Base-by-base conservation (phyloP, 1,139 yeast genomes). In the Yamadazyma songkhlaensis region DNA sequence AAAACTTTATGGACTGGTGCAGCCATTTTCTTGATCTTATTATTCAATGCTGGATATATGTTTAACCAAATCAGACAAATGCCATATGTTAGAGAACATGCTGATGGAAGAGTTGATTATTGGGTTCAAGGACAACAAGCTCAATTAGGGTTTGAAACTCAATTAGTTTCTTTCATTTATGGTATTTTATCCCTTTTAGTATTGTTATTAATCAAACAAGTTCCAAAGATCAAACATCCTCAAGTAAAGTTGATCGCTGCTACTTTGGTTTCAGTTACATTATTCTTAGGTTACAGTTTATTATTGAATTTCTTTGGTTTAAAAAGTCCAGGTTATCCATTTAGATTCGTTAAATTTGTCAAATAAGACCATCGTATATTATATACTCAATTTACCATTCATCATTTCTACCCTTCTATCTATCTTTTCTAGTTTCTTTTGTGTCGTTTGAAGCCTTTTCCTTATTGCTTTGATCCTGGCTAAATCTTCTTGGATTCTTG, bases 21-120 rank as follows among this genome's bases (percentile, higher is more conserved):
- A 11, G 71, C 86, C 3, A 65, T 86, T 15, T 66, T 84, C 31
- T 53, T 77, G 10, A 74, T 87, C 21, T 68, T 90, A 45, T 64
- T 89, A 51, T 86, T 90, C 67, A 81, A 79, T 37, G 73, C 94
- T 9, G 98, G 98, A 11, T 86, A 89, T 62, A 92, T 92, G 98
- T 92, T 80, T 74, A 89, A 88, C 59, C 78, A 79, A 50, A 92
- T 92, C 46, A 79, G 97, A 57, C 76, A 76, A 31, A 74, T 82
- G 7, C 95, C 88, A 13, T 84, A 81, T 53, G 70, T 84, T 26
- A 81, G 79, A 42, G 74, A 74, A 33, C 73, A 70, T 37, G 69
- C 67, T 7, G 64, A 74, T 35, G 92, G 90, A 22, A 61, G 62
- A 3, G 69, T 75, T 3, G 72, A 75, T 31, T 89, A 87, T 57